phyloP scores from a whole-genome alignment of 305 asterid species.

The Fraxinus sp. region DNA sequence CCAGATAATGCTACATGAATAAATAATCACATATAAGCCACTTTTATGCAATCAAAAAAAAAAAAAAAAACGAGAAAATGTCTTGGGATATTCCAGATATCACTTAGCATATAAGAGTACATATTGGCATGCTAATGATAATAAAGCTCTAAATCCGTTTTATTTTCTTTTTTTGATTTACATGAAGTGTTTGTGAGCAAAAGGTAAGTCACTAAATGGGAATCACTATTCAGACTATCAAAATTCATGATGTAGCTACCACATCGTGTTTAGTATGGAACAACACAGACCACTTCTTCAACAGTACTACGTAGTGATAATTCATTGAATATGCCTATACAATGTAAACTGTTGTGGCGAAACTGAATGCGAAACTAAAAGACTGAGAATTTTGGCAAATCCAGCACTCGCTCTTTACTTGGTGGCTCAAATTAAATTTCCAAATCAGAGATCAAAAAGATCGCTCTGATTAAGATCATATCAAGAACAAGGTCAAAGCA shows the following conservation, averaged over 20 bases:
- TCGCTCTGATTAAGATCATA: not conserved
- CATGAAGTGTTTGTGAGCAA: not conserved
- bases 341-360: not conserved
- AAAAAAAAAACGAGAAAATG: not conserved
- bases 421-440: not conserved
- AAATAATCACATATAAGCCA: conserved; percentile 13
- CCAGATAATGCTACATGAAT: conserved; percentile 12
- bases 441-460: not conserved
- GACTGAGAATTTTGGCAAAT: not conserved
- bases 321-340: not conserved
- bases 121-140: not conserved
- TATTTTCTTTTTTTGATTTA: not conserved
- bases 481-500: not conserved
- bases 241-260: not conserved
- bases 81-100: not conserved
- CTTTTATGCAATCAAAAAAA: not conserved
- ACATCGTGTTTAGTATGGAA: not conserved
- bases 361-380: not conserved
- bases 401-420: not conserved
- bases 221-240: not conserved
- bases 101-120: not conserved
- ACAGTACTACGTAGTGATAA: not conserved
- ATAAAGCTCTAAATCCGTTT: not conserved
- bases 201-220: not conserved
- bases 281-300: not conserved